Evolutionary conservation across 23 red algal genomes (phyloP), one percentile per base, ranked within the genome.

Genomic region (Pyropia haitanensis): DNA sequence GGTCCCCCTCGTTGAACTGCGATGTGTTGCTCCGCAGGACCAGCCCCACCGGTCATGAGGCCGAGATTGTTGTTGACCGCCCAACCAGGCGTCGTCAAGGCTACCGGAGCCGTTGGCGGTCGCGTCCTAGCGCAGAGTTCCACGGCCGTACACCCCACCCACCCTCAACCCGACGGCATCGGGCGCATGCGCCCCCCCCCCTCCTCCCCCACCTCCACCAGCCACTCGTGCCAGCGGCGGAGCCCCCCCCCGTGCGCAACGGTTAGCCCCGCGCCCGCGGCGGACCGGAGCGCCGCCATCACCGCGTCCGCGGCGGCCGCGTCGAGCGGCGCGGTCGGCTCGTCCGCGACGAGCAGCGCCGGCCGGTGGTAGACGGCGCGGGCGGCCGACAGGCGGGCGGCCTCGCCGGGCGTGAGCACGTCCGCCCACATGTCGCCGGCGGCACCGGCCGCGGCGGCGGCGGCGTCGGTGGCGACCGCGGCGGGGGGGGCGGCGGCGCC

Each of bases 271-370:
- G 70, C 65, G 44, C 75, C 53, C 25, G 53, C 72, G 6, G 48
- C 70, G 46, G 44, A 29, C 17, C 63, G 34, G 19, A 87, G 25
- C 20, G 81, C 70, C 19, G 25, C 50, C 57, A 87, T 51, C 17
- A 87, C 81, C 51, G 53, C 54, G 49, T 21, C 32, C 65, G 67
- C 72, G 21, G 54, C 53, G 19, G 18, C 65, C 18, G 52, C 51
- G 71, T 87, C 81, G 17, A 87, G 58, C 21, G 71, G 50, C 18
- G 81, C 57, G 18, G 81, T 87, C 17, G 81, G 81, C 70, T 87
- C 81, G 65, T 87, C 81, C 54, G 76, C 23, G 7, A 87, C 39
- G 26, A 56, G 71, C 61, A 77, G 76, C 33, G 46, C 60, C 32
- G 81, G 81, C 67, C 71, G 59, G 23, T 60, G 61, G 30, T 50